These are phyloP conservation scores for Porphyrellus sp. DNA, from an alignment of 1,284 basidiomycete species.

Conservation along the genomic window DNA sequence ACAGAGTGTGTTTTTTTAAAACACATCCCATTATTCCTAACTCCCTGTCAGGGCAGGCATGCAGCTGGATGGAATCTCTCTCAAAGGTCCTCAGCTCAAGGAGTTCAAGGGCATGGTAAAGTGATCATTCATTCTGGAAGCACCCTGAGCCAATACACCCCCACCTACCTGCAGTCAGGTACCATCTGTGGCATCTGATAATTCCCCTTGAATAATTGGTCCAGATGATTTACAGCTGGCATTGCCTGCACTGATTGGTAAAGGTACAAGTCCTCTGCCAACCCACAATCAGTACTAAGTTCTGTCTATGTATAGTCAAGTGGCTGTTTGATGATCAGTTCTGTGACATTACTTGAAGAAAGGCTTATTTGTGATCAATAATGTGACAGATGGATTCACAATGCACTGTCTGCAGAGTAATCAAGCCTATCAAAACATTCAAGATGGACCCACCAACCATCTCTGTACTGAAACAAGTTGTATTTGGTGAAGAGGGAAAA, in stretches of 20 bases:
- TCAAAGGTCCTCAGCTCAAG: background rate
- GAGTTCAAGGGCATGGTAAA: background rate
- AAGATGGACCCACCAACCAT: constrained; percentile 3
- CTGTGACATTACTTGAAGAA: background rate
- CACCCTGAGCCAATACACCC: background rate
- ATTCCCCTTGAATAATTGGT: background rate
- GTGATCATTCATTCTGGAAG: background rate
- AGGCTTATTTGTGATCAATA: constrained; percentile 13
- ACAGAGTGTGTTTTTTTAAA: background rate
- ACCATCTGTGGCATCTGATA: background rate
- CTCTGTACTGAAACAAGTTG: constrained; percentile 7
- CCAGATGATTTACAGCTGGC: background rate
- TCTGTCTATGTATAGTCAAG: background rate
- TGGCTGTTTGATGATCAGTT: constrained; percentile 2
- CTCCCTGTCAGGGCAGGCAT: background rate
- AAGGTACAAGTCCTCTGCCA: background rate
- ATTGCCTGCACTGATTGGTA: background rate
- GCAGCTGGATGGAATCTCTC: background rate
- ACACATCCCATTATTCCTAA: background rate
- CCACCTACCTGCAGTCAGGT: background rate
- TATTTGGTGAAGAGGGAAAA: constrained; percentile 11
- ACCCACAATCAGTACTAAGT: too few species aligned
- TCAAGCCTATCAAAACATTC: background rate
- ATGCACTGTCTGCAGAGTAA: constrained; percentile 5
- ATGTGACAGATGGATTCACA: constrained; percentile 7